Percentiles rank a stretch among this genome's conserved stretches.
phyloP scores from a whole-genome alignment of 768 basidiomycete genomes.

The Rhodotorula graminis region DNA sequence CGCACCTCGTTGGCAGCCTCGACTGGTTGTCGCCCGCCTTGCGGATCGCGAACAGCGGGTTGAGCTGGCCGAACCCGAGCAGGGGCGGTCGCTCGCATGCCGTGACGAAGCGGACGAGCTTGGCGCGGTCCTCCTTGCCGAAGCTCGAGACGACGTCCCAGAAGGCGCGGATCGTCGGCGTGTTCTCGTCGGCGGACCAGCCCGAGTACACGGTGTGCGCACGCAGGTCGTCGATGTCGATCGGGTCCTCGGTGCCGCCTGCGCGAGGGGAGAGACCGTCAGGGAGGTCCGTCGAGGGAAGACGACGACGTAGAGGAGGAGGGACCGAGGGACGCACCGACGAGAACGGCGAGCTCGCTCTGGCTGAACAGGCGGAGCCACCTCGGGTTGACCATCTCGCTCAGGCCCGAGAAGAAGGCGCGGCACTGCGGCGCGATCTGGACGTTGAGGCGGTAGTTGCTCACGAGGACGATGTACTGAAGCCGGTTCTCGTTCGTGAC shows the following conservation, averaged over 20 bases:
- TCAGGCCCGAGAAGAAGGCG: slow-evolving; percentile 78
- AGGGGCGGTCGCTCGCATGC: slow-evolving; percentile 72
- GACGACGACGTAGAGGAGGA: background rate
- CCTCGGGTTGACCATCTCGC: slow-evolving; percentile 83
- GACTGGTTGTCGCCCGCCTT: slow-evolving; percentile 67
- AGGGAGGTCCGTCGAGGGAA: too few species aligned
- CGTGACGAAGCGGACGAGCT: slow-evolving; percentile 83
- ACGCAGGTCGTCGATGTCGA: slow-evolving; percentile 65
- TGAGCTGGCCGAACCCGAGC: slow-evolving; percentile 77
- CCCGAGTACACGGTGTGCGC: slow-evolving; percentile 55
- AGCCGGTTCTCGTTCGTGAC: slow-evolving; percentile 86
- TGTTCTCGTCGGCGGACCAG: slow-evolving; percentile 53
- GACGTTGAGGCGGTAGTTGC: slow-evolving; percentile 77
- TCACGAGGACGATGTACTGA: slow-evolving; percentile 81
- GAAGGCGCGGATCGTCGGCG: slow-evolving; percentile 68
- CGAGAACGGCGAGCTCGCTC: slow-evolving; percentile 73
- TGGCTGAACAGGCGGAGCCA: slow-evolving; percentile 98
- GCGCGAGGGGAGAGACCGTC: background rate
- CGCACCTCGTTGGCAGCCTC: slow-evolving; percentile 39
- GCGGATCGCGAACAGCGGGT: slow-evolving; percentile 82
- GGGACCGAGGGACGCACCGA: slow-evolving; percentile 60
- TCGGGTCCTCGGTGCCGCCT: slow-evolving; percentile 41
- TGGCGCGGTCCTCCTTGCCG: slow-evolving; percentile 69
- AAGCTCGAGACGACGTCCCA: slow-evolving; percentile 83
- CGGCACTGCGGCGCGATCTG: slow-evolving; percentile 62